These are phyloP conservation scores for Sporodiniella umbellata DNA, from an alignment of 371 early-diverging fungal species.

Conservation along the genomic window DNA sequence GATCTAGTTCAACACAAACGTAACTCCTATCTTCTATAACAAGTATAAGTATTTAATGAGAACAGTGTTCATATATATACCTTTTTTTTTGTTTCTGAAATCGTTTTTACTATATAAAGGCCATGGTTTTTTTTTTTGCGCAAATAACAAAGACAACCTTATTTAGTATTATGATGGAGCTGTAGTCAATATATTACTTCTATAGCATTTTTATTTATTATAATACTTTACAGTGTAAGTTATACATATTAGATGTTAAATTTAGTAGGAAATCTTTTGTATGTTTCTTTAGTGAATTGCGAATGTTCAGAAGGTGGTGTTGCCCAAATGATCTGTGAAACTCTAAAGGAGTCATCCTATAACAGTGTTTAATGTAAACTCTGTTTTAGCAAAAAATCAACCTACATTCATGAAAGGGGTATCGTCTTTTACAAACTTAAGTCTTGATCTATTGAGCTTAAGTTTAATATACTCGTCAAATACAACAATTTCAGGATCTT, in stretches of 20 bases:
- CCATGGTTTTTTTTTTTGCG: too few relatives aligned
- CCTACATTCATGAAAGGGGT: conserved; percentile 75
- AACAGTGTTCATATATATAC: too few relatives aligned
- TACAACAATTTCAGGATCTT: conserved; percentile 73
- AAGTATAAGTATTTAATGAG: too few relatives aligned
- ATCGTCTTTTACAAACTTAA: conserved; percentile 73
- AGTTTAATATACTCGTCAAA: conserved; percentile 82
- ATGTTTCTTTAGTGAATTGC: conserved; percentile 10
- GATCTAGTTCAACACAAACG: too few relatives aligned
- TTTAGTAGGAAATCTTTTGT: conserved; percentile 35
- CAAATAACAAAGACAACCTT: too few relatives aligned
- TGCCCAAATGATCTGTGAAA: conserved; percentile 47
- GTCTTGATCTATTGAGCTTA: conserved; percentile 74
- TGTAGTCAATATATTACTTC: too few relatives aligned
- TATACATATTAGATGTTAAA: neutral
- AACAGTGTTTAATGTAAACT: neutral
- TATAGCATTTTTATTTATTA: too few relatives aligned
- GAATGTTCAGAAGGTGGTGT: conserved; percentile 26
- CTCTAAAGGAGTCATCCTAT: conserved; percentile 40
- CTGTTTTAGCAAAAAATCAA: neutral
- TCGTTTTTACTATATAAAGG: too few relatives aligned
- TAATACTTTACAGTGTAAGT: too few relatives aligned
- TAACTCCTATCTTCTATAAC: too few relatives aligned
- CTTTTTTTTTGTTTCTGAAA: too few relatives aligned
- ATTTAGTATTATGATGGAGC: too few relatives aligned